phyloP scores from a whole-genome alignment of 768 basidiomycete species.

The Psilocybe subaeruginosa region DNA sequence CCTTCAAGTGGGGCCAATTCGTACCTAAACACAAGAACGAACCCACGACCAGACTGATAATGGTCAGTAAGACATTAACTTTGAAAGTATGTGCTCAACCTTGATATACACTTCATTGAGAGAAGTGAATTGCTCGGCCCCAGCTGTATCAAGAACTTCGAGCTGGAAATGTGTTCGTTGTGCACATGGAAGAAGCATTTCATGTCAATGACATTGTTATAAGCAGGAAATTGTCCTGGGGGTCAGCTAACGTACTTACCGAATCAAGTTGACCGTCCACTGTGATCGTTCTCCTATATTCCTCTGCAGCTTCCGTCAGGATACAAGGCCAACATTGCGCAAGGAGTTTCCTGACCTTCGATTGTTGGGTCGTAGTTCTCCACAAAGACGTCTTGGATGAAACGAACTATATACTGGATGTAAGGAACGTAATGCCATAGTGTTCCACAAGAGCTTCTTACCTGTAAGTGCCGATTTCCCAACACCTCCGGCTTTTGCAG shows the following conservation, averaged over 20 bases:
- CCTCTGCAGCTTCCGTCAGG: constrained; percentile 48
- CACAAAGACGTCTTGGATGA: constrained; percentile 71
- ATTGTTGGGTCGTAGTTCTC: constrained; percentile 85
- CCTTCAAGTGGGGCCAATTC: background rate
- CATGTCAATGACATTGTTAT: background rate
- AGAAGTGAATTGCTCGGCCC: constrained; percentile 84
- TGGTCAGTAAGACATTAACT: constrained; percentile 9
- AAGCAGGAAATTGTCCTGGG: background rate
- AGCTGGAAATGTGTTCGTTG: constrained; percentile 44
- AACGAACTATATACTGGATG: constrained; percentile 51
- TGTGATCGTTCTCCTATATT: constrained; percentile 66
- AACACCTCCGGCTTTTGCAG: constrained; percentile 74
- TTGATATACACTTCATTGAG: constrained; percentile 84
- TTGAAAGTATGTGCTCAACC: constrained; percentile 36
- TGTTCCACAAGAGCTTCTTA: constrained; percentile 18
- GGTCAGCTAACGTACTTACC: constrained; percentile 38
- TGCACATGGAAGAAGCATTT: background rate
- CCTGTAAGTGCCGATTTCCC: constrained; percentile 86
- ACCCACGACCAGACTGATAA: constrained; percentile 67
- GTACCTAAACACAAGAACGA: constrained; percentile 83
- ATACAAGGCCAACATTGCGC: background rate
- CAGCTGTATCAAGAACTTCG: constrained; percentile 83
- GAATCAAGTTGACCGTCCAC: constrained; percentile 67
- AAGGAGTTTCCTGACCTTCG: constrained; percentile 54
- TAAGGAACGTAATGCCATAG: background rate